These are phyloP conservation scores for Pichia sp. DNA, from an alignment of 1,139 yeast species.

Conservation along the genomic window DNA sequence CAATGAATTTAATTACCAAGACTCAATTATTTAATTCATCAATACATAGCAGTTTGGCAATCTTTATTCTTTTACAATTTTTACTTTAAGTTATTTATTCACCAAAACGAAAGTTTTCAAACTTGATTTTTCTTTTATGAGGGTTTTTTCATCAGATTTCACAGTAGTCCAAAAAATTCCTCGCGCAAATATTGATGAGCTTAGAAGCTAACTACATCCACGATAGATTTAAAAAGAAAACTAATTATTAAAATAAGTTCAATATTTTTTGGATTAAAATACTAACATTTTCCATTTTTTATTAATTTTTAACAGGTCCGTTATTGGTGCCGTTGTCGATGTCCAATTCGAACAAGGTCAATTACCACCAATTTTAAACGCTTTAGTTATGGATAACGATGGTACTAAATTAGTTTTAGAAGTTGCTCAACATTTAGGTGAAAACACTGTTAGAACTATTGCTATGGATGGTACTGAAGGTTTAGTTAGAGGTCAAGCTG, in stretches of 20 bases:
- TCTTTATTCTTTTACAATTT: no score
- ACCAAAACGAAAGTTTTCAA: background rate
- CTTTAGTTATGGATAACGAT: conserved; percentile 77
- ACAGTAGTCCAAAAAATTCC: background rate
- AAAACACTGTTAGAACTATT: conserved; percentile 99
- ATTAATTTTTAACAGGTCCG: conserved; percentile 54
- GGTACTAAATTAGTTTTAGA: conserved; percentile 80
- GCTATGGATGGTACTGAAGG: conserved; percentile 99
- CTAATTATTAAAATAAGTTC: background rate
- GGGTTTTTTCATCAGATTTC: background rate
- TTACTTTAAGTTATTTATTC: no score
- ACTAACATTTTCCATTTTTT: conserved; percentile 10
- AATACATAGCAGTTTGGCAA: no score
- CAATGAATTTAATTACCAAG: no score
- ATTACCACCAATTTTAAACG: conserved; percentile 96
- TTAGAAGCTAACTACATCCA: no score
- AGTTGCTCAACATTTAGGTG: conserved; percentile 99
- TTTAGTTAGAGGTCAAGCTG: conserved; percentile 95
- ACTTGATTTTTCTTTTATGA: background rate
- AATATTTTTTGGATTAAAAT: background rate
- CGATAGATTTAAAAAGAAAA: no score
- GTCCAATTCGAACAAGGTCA: conserved; percentile 97
- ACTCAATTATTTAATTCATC: no score
- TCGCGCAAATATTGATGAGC: background rate
- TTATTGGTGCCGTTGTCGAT: conserved; percentile 99